Evolutionary conservation across 805 yeast species (phyloP), one percentile per base, ranked within the genome.

Genomic region (Wickerhamomyces bisporus): DNA sequence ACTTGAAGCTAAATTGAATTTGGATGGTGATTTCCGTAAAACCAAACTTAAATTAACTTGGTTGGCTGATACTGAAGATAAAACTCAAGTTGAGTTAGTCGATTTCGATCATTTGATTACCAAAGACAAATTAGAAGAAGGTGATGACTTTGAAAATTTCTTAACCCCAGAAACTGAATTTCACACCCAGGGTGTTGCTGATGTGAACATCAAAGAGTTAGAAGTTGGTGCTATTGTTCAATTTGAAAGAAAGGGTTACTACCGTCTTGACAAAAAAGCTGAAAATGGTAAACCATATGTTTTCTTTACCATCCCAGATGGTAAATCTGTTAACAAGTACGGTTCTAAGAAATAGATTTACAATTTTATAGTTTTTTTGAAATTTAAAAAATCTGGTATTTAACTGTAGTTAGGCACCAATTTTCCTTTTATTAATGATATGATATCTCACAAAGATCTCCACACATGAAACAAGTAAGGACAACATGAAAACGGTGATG

Each of bases 241-340:
- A 69, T 88, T 91, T 50, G 98, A 91, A 69, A 85, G 98, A 73
- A 91, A 91, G 71, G 98, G 98, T 53, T 91, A 87, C 73, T 91
- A 68, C 78, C 78, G 93, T 60, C 71, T 89, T 44, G 98, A 91
- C 51, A 49, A 68, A 47, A 56, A 64, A 42, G 71, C 71, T 44
- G 62, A 66, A 25, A 77, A 73, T 42, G 84, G 80, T 41, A 68
- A 77, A 51, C 77, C 78, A 45, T 81, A 78, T 45, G 81, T 83
- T 35, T 83, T 91, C 72, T 91, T 84, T 68, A 82, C 96, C 48
- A 87, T 91, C 53, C 98, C 98, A 45, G 98, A 91, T 62, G 98
- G 98, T 61, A 91, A 89, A 68, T 63, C 81, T 38, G 83, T 79
- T 30, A 80, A 80, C 64, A 75, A 70, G 52, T 82, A 83, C 60